Conservation (phyloP, 805 yeast genomes). For the Kuraishia piskuri region DNA sequence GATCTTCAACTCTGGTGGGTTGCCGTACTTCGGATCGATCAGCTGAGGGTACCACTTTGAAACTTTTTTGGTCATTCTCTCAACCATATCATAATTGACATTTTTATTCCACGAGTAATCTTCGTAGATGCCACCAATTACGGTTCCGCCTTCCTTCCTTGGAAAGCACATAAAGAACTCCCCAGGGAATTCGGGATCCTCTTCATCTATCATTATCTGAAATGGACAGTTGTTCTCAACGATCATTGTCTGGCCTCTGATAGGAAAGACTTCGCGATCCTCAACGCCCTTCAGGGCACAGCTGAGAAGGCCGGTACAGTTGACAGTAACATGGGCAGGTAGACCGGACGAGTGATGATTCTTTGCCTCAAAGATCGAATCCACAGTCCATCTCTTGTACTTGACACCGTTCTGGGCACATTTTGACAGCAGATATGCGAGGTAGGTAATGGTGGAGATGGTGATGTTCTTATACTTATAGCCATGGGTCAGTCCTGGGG, state of each 20-base stretch:
- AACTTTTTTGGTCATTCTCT: slow-evolving; percentile 40
- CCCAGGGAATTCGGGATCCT: slow-evolving; percentile 20
- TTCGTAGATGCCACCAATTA: slow-evolving; percentile 47
- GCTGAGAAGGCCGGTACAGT: neutral
- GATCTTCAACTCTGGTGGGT: slow-evolving; percentile 32
- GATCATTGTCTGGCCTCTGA: slow-evolving; percentile 53
- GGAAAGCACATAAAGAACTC: slow-evolving; percentile 58
- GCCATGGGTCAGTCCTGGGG: neutral
- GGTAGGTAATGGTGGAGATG: neutral
- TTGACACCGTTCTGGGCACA: neutral
- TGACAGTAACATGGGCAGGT: neutral
- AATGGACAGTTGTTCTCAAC: slow-evolving; percentile 34
- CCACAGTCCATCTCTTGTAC: neutral
- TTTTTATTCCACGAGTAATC: slow-evolving; percentile 13
- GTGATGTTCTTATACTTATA: neutral
- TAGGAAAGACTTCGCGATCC: slow-evolving; percentile 37
- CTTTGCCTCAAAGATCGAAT: neutral
- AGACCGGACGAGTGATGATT: neutral
- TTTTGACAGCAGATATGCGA: neutral
- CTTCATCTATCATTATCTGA: slow-evolving; percentile 23
- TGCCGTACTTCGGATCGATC: slow-evolving; percentile 19
- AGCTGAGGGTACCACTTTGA: slow-evolving; percentile 29
- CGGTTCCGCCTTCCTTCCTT: slow-evolving; percentile 60
- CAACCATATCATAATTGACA: slow-evolving; percentile 34
- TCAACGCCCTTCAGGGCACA: neutral